Evolutionary conservation across 257 asterid species (phyloP), one percentile per base, ranked within the genome.

Genomic region (Phtheirospermum japonicum): DNA sequence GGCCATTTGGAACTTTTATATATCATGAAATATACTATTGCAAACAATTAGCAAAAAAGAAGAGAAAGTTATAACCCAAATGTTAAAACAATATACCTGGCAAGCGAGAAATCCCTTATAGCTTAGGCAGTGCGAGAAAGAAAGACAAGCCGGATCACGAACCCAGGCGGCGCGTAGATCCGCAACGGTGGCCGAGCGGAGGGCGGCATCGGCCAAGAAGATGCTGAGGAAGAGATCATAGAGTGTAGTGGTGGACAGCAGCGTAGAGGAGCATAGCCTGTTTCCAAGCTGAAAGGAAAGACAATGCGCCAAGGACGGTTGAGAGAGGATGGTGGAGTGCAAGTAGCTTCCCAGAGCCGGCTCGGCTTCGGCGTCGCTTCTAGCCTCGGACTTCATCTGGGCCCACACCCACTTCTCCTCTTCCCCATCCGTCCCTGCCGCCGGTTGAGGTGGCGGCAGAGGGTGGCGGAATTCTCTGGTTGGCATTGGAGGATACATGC

Each of bases 201-300:
- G 82, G 59, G 66, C 60, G 16, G 84, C 75, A 66, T 90, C 95
- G 65, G 17, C 79, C 51, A 95, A 83, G 65, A 90, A 83, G 59
- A 83, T 71, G 62, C 73, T 68, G 74, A 88, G 88, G 77, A 90
- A 90, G 61, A 90, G 80, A 58, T 90, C 96, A 30, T 85, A 85
- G 31, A 90, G 87, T n/a, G n/a, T n/a, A 6, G 82, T 81, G 11
- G 96, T 90, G 32, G 98, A 85, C 18, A 85, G 86, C 6, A 90
- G 89, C 43, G 98, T 90, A 5, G 94, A 85, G 34, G 88, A 88
- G 80, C 96, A 85, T 18, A 90, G 94, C 86, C 85, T 86, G 75
- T 90, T 90, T 0, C 89, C 98, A 53, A 90, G 64, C 67, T 88
- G 95, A 63, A 90, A 90, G 14, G 96, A 82, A 28, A 90, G 81